phyloP scores from a whole-genome alignment of 78 protist species.

The Dictyostelium purpureum region DNA sequence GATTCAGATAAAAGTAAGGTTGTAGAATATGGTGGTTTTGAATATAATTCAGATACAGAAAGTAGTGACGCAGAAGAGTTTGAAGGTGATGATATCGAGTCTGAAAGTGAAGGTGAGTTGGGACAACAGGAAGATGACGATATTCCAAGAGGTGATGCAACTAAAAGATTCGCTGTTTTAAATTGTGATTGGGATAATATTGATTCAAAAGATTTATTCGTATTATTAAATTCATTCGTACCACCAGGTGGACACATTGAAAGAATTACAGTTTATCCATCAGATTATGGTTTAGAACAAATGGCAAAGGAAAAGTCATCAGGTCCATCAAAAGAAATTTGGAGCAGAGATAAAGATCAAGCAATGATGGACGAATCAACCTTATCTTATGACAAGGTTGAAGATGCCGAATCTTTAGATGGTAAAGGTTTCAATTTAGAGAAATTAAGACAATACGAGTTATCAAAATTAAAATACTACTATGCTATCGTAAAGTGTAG shows the following conservation, averaged over 20 bases:
- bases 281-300: slow-evolving; percentile 78
- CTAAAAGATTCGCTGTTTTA: slow-evolving; percentile 76
- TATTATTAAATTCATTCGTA: slow-evolving; percentile 58
- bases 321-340: slow-evolving; percentile 55
- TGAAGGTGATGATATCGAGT: slow-evolving; percentile 23
- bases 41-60: slow-evolving; percentile 70
- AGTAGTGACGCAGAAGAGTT: slow-evolving; percentile 41
- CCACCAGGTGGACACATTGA: slow-evolving; percentile 78
- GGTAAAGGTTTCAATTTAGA: slow-evolving; percentile 39
- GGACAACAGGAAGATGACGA: slow-evolving; percentile 23
- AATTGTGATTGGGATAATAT: slow-evolving; percentile 81
- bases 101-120: not conserved
- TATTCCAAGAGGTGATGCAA: slow-evolving; percentile 73
- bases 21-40: slow-evolving; percentile 66
- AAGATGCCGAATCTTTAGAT: slow-evolving; percentile 60
- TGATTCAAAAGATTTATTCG: slow-evolving; percentile 56
- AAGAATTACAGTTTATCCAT: slow-evolving; percentile 78
- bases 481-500: slow-evolving; percentile 89
- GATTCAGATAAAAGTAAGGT: slow-evolving; percentile 6
- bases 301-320: slow-evolving; percentile 42
- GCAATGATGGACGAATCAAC: not conserved
- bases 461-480: slow-evolving; percentile 78
- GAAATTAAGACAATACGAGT: slow-evolving; percentile 74
- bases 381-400: not conserved
- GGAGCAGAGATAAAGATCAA: not conserved